Evolutionary conservation across 2,329 filamentous ascomycete genomes (phyloP), one percentile per base, ranked within the genome.

Genomic region (Arthroderma uncinatum): DNA sequence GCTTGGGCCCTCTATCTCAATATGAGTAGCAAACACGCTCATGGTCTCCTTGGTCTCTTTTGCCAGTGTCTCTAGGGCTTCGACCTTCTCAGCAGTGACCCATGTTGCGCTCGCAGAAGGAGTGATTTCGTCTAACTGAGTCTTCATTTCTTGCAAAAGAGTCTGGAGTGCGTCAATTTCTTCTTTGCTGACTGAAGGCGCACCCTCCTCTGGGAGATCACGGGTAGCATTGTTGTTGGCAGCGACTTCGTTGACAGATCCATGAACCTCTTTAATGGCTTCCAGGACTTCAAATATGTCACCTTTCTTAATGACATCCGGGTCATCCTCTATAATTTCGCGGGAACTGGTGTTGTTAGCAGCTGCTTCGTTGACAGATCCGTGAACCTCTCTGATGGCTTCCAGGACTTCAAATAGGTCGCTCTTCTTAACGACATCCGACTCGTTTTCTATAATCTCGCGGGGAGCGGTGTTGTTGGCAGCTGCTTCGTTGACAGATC

Each of bases 111-210:
- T 80, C 54, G 91, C 76, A 0, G 80, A 76, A 25, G 81, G 69
- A 4, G 70, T 81, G 53, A 95, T 81, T 59, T 95, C 90, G 58
- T 96, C 92, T 8, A 97, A 76, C 50, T 87, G 87, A 4, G 85
- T 83, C 69, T 96, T 96, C 33, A 90, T 91, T 68, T 95, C 95
- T 42, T 86, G 83, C 10, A 97, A 78, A 53, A 97, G 83, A 0
- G 87, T 94, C 70, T 96, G 92, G 58, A 97, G 91, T 9, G 89
- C 89, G 60, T 92, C 83, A 0, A 91, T 88, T 64, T 97, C 91
- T 62, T 95, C 89, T 67, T 88, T 88, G 33, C 79, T 83, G 4
- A 86, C 84, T 12, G 30, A 36, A 1, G 78, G 69, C 37, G 83
- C 82, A 52, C 79, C 76, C 12, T 73, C 67, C 9, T 62, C 61